These are phyloP conservation scores for Chlamydomonas eustigma DNA, from an alignment of 139 green algal species.

Conservation along the genomic window DNA sequence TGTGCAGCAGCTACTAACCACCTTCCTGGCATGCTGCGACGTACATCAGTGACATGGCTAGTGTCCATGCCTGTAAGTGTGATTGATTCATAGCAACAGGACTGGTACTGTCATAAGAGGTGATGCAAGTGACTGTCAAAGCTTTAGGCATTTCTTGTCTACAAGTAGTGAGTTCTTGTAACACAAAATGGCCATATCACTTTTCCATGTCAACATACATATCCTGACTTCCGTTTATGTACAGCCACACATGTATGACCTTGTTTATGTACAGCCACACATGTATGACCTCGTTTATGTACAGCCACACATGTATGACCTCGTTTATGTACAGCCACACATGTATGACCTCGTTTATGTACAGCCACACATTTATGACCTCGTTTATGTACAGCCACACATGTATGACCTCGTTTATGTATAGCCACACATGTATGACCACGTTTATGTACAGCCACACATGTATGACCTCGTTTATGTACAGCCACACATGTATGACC, in stretches of 20 bases:
- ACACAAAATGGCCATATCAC: neutral
- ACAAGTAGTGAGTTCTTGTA: neutral
- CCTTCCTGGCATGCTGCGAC: neutral
- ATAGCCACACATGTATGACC: neutral
- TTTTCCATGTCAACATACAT: no score
- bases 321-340: no score
- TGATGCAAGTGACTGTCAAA: neutral
- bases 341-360: no score
- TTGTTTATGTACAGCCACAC: no score
- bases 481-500: neutral
- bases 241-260: no score
- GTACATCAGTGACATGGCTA: conserved; percentile 1
- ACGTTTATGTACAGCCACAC: neutral
- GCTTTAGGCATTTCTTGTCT: neutral
- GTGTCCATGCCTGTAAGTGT: conserved; percentile 3
- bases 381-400: neutral
- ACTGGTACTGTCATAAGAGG: neutral
- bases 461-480: neutral
- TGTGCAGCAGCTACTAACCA: neutral
- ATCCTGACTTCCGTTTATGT: no score
- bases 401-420: neutral
- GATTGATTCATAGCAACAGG: no score
- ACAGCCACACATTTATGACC: no score
- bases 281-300: no score
- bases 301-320: no score